Conservation (phyloP, 202 grass and related monocot genomes). For the Cymbopogon flexuosus region DNA sequence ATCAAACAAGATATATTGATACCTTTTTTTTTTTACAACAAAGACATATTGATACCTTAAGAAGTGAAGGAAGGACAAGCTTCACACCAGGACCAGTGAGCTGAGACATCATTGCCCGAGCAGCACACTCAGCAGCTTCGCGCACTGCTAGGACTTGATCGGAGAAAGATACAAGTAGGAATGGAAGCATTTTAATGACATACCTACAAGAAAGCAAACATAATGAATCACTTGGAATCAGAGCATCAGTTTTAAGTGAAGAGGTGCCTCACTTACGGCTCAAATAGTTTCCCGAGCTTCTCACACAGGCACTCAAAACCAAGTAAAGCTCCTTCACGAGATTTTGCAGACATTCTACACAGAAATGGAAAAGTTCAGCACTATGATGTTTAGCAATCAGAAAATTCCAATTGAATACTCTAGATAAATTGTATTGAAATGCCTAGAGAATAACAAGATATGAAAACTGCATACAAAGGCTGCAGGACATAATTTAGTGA, state of each 20-base stretch:
- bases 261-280: constrained; percentile 68
- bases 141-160: constrained; percentile 97
- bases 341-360: constrained; percentile 77
- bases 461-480: background rate
- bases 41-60: constrained; percentile 71
- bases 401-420: constrained; percentile 6
- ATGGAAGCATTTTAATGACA: constrained; percentile 92
- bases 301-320: constrained; percentile 98
- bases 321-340: constrained; percentile 95
- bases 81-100: constrained; percentile 95
- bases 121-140: constrained; percentile 96
- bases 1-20: constrained; percentile 23
- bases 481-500: background rate
- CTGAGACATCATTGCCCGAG: constrained; percentile 97
- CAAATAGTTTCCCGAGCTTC: constrained; percentile 92
- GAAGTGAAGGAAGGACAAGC: constrained; percentile 94
- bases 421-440: background rate
- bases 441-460: background rate
- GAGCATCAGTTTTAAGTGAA: constrained; percentile 20
- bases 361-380: constrained; percentile 17
- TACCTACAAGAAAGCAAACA: constrained; percentile 64
- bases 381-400: constrained; percentile 14
- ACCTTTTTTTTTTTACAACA: too few relatives aligned
- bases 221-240: constrained; percentile 22
- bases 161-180: constrained; percentile 92